Evolutionary conservation across 805 yeast species (phyloP), one percentile per base, ranked within the genome.

Genomic region (Teunomyces kruisii): DNA sequence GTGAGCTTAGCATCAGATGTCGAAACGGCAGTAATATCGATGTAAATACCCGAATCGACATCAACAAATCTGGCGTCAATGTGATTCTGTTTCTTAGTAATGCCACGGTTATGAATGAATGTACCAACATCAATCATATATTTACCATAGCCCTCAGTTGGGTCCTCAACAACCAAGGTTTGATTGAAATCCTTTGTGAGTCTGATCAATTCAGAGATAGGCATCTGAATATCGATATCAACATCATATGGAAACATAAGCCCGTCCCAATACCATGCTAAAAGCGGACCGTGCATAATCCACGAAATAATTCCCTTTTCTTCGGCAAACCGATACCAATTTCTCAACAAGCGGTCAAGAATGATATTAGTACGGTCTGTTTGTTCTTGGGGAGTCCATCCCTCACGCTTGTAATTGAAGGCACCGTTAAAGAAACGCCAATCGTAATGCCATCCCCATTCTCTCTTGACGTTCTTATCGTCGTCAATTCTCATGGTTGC

Each of bases 31-130:
- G 76, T 71, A 32, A 64, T 73, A 46, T 72, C 76, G 35, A 72
- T 65, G 48, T 70, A 72, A 35, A 65, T 53, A 1, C 76, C 76
- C 7, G 80, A 69, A 40, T 70, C 72, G 4, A 75, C 64, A 51
- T 79, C 83, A 26, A 79, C 72, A 47, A 76, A 75, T 24, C 83
- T 59, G 1, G 82, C 83, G 58, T 79, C 83, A 40, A 78, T 78
- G 36, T 74, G 73, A 54, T 79, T 79, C 45, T 62, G 57, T 3
- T 43, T 49, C 38, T 55, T 46, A 1, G 51, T 47, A 16, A 49
- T 50, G 32, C 48, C 64, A 37, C 49, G 47, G 19, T 44, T 33
- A n/a, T 50, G 45, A 29, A 61, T 49, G 43, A 52, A 57, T 5
- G 57, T 48, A 6, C 61, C 62, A 39, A 64, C 59, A 41, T 61